A percentile compares a stretch with the other conserved stretches of the same genome.
Evolutionary conservation across 1,139 yeast genomes (phyloP).

Genomic region (Yamadazyma diospyri): DNA sequence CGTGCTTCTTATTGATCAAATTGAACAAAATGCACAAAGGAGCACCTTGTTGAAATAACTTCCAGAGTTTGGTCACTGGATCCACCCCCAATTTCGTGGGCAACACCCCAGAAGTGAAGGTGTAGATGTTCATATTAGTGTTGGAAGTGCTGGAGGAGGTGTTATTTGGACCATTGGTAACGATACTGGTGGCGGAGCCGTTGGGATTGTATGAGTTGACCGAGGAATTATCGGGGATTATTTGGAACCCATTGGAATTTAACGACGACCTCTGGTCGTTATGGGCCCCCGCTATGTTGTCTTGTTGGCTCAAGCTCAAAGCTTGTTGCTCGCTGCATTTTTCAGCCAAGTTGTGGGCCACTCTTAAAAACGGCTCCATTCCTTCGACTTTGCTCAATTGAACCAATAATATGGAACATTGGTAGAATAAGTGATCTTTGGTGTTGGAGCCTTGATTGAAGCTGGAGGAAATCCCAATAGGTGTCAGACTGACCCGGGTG

Average conservation of each 20-base stretch:
- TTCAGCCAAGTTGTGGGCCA: conserved; percentile 56
- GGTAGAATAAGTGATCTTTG: conserved; percentile 70
- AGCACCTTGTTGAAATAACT: conserved; percentile 86
- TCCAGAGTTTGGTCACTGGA: conserved; percentile 90
- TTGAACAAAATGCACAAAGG: conserved; percentile 87
- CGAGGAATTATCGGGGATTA: conserved; percentile 23
- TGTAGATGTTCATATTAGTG: conserved; percentile 35
- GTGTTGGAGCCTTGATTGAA: conserved; percentile 67
- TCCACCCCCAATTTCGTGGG: conserved; percentile 77
- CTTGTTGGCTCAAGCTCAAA: conserved; percentile 45
- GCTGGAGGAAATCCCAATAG: conserved; percentile 35
- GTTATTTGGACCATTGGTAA: conserved; percentile 1
- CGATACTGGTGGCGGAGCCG: conserved; percentile 1
- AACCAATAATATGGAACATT: conserved; percentile 57
- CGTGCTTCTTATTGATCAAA: conserved; percentile 38
- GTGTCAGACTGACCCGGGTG: conserved; percentile 41
- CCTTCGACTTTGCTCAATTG: conserved; percentile 66
- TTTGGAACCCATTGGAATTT: conserved; percentile 20
- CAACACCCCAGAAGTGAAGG: conserved; percentile 72
- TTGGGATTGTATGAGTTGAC: conserved; percentile 10
- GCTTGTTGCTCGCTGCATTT: conserved; percentile 72
- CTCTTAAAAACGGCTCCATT: conserved; percentile 64
- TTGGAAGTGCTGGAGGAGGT: conserved; percentile 9
- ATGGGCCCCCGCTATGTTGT: conserved; percentile 9
- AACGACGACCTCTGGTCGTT: conserved; percentile 26